Conservation (phyloP, 164 flowering plant species). For the Aristolochia fimbriata region DNA sequence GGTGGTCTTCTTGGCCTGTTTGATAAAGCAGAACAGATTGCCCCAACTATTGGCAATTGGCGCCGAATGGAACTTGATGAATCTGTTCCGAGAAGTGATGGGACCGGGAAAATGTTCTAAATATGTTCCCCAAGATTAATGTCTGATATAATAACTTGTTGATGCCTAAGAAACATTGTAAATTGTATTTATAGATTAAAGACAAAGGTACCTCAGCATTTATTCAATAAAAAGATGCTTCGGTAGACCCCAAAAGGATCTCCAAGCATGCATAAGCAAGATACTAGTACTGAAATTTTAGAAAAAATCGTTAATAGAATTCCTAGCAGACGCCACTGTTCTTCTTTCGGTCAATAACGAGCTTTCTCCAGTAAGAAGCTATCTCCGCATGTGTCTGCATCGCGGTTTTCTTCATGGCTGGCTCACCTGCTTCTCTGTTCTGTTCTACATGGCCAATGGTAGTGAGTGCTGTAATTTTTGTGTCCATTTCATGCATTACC, state of each 20-base stretch:
- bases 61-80: slow-evolving; percentile 54
- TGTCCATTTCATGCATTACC: slow-evolving; percentile 36
- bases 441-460: slow-evolving; percentile 19
- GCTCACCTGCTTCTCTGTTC: slow-evolving; percentile 1
- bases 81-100: slow-evolving; percentile 57
- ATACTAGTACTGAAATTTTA: no score
- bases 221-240: no score
- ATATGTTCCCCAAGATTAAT: no score
- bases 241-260: no score
- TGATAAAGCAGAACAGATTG: slow-evolving; percentile 71
- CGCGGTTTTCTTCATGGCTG: slow-evolving; percentile 17
- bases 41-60: slow-evolving; percentile 53
- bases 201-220: no score
- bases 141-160: no score
- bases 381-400: slow-evolving; percentile 20
- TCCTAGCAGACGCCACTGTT: slow-evolving; percentile 31
- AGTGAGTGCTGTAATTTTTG: slow-evolving; percentile 10
- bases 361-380: slow-evolving; percentile 25
- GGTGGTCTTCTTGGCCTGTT: slow-evolving; percentile 90
- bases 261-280: no score
- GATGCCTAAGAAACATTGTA: no score
- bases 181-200: no score
- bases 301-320: background rate
- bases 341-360: slow-evolving; percentile 20
- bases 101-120: slow-evolving; percentile 80